Percentiles rank a stretch among this genome's conserved stretches.
phyloP scores from a whole-genome alignment of 352 stramenopile species.

The Phytophthora kernoviae region DNA sequence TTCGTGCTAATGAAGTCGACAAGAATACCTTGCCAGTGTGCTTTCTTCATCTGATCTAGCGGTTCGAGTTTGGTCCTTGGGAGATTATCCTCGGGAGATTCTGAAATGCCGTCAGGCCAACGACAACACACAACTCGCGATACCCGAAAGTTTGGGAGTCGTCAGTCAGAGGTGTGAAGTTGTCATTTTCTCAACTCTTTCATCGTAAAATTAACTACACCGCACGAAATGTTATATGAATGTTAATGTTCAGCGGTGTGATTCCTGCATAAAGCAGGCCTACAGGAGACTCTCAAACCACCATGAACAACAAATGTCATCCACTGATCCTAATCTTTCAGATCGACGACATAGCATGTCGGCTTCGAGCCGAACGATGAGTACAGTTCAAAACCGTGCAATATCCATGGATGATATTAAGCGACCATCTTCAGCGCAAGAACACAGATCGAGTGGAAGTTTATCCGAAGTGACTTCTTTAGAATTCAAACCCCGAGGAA shows the following conservation, averaged over 20 bases:
- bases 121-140: conserved; percentile 13
- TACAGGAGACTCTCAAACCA: conserved; percentile 19
- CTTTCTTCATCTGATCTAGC: neutral
- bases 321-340: neutral
- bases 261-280: conserved; percentile 27
- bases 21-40: conserved; percentile 8
- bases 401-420: neutral
- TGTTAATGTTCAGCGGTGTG: conserved; percentile 16
- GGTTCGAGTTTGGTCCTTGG: too few species aligned
- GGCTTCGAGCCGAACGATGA: conserved; percentile 5
- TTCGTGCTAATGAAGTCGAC: neutral
- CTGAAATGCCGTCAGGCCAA: neutral
- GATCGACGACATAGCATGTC: conserved; percentile 1
- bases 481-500: conserved; percentile 12
- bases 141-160: conserved; percentile 18
- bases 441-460: neutral
- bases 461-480: too few species aligned
- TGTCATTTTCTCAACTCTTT: neutral
- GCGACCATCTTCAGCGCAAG: conserved; percentile 24
- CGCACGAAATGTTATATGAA: neutral
- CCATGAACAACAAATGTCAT: neutral
- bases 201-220: too few species aligned
- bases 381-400: neutral
- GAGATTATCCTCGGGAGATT: too few species aligned
- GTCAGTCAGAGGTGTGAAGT: conserved; percentile 12